Evolutionary conservation across 495 filamentous ascomycete species (phyloP).

Genomic region (Staphylotrichum longicolle): DNA sequence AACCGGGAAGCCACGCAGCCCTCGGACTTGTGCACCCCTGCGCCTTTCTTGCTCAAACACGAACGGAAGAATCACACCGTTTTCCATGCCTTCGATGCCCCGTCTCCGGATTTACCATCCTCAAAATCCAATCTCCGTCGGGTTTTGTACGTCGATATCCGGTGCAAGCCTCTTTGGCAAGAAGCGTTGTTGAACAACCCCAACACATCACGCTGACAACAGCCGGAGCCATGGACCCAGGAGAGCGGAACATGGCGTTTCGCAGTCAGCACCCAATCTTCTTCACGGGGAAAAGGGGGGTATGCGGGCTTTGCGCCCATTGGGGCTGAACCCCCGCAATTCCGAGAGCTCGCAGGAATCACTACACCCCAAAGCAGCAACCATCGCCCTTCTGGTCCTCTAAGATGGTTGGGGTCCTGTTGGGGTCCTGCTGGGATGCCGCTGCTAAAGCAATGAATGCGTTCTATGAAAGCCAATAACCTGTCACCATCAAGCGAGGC

Average conservation of each 20-base stretch:
- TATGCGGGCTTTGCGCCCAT: not conserved
- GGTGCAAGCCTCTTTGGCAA: not conserved
- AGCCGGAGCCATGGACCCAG: conserved; percentile 1
- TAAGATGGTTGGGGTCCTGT: too few relatives aligned
- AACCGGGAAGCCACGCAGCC: not conserved
- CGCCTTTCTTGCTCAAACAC: not conserved
- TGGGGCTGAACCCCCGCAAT: conserved; percentile 2
- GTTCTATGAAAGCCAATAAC: too few relatives aligned
- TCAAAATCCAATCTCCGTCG: not conserved
- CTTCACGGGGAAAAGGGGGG: not conserved
- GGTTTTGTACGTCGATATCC: not conserved
- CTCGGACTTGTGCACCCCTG: conserved; percentile 3
- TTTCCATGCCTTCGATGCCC: not conserved
- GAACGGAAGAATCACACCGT: not conserved
- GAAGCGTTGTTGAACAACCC: not conserved
- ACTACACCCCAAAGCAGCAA: not conserved
- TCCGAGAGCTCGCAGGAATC: conserved; percentile 8
- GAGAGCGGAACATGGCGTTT: conserved; percentile 13
- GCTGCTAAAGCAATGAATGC: too few relatives aligned
- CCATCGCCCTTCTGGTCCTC: not conserved
- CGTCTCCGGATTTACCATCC: not conserved
- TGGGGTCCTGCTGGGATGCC: too few relatives aligned
- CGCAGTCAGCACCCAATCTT: conserved; percentile 18
- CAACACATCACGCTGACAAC: not conserved
- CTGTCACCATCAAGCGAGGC: not conserved